A percentile compares a stretch with the other conserved stretches of the same genome.
Conservation (phyloP, 2,329 filamentous ascomycete genomes). For the Colletotrichum camelliae region DNA sequence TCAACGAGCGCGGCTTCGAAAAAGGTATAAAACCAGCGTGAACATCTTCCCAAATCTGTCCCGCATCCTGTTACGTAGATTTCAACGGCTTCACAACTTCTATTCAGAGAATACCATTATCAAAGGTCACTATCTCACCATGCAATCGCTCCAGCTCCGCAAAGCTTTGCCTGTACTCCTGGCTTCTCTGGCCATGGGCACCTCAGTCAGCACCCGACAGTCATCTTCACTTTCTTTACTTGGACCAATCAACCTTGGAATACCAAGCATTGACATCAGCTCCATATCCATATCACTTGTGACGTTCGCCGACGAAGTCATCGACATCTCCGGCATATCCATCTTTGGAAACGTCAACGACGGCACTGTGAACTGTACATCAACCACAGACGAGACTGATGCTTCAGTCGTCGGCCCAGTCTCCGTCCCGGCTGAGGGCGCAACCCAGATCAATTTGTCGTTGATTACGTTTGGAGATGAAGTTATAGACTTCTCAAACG, state of each 20-base stretch:
- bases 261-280: neutral
- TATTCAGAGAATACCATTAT: neutral
- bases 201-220: neutral
- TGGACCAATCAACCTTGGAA: neutral
- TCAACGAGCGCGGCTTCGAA: neutral
- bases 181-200: neutral
- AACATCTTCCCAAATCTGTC: neutral
- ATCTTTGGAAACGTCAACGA: slow-evolving; percentile 2
- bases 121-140: neutral
- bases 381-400: neutral
- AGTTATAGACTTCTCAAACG: neutral
- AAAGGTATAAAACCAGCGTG: neutral
- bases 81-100: neutral
- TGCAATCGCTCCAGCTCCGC: neutral
- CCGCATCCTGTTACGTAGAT: neutral
- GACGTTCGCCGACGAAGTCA: neutral
- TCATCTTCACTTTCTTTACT: neutral
- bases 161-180: neutral
- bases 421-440: neutral
- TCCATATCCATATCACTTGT: neutral
- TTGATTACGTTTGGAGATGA: neutral
- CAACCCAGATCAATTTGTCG: neutral
- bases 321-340: neutral
- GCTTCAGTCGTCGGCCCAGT: neutral
- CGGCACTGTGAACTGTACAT: neutral